Evolutionary conservation across 164 flowering plant species (phyloP).

Genomic region (Brasenia schreberi): DNA sequence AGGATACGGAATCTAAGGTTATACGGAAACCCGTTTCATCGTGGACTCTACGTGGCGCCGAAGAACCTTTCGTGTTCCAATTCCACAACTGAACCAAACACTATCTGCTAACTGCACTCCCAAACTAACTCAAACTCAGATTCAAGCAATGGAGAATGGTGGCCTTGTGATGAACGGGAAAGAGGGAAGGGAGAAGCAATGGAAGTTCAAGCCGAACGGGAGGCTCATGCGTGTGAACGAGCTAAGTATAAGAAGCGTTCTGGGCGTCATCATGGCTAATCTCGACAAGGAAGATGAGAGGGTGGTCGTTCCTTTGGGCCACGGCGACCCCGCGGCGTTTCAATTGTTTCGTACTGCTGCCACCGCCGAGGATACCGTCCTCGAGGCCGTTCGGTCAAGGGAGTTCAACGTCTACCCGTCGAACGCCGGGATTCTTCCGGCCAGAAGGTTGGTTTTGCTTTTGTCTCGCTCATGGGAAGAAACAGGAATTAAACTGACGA

Average conservation of each 20-base stretch:
- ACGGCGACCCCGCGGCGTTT: constrained; percentile 49
- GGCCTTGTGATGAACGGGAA: neutral
- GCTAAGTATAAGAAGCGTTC: constrained; percentile 24
- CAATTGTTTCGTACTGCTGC: constrained; percentile 19
- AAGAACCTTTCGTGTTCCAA: too few relatives aligned
- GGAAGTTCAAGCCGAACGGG: constrained; percentile 28
- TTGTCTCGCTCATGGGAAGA: neutral
- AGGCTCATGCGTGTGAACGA: constrained; percentile 9
- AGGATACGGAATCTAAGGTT: too few relatives aligned
- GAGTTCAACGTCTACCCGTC: constrained; percentile 20
- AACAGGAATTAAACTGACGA: neutral
- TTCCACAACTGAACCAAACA: too few relatives aligned
- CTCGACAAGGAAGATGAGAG: constrained; percentile 15
- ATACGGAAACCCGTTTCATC: too few relatives aligned
- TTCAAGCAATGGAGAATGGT: neutral
- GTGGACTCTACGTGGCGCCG: too few relatives aligned
- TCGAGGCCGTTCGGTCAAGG: constrained; percentile 16
- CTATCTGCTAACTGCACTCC: neutral
- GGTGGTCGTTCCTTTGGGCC: constrained; percentile 32
- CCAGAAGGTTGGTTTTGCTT: constrained; percentile 10
- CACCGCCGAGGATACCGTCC: constrained; percentile 24
- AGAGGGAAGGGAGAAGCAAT: constrained; percentile 4
- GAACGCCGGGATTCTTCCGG: constrained; percentile 7
- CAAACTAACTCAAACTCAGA: neutral
- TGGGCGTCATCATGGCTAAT: constrained; percentile 12